Evolutionary conservation across 345 rosid genomes (phyloP).

Genomic region (Bretschneidera sinensis): DNA sequence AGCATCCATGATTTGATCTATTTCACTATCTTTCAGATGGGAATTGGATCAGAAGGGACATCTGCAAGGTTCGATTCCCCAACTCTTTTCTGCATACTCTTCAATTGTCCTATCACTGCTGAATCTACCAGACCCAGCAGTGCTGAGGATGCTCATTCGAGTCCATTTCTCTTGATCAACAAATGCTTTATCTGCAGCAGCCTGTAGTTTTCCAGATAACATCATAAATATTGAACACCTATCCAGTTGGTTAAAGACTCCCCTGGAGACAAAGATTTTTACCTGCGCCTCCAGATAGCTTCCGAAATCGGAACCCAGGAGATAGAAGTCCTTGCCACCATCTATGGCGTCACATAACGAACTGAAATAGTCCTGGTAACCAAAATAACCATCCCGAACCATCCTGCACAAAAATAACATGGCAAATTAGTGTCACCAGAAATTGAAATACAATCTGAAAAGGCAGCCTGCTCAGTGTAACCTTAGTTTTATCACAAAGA

Average conservation of each 20-base stretch:
- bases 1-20: neutral
- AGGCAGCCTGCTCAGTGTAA: neutral
- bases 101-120: constrained; percentile 40
- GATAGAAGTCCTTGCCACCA: constrained; percentile 29
- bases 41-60: constrained; percentile 25
- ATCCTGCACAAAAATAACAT: constrained; percentile 26
- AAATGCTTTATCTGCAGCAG: constrained; percentile 43
- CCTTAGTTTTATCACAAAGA: neutral
- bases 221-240: neutral
- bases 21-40: neutral
- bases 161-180: constrained; percentile 43
- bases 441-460: neutral
- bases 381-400: constrained; percentile 41
- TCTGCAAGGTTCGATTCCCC: constrained; percentile 38
- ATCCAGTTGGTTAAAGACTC: neutral
- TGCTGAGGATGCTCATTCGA: constrained; percentile 41
- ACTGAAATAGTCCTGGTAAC: constrained; percentile 31
- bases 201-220: constrained; percentile 20
- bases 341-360: constrained; percentile 39
- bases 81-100: constrained; percentile 37
- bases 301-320: constrained; percentile 36
- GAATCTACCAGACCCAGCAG: constrained; percentile 41
- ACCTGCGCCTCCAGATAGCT: constrained; percentile 44
- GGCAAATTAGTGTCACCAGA: neutral
- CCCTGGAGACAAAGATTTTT: neutral